These are phyloP conservation scores for Plasmodium cynomolgi DNA, from an alignment of 169 alveolate genomes.

Conservation along the genomic window DNA sequence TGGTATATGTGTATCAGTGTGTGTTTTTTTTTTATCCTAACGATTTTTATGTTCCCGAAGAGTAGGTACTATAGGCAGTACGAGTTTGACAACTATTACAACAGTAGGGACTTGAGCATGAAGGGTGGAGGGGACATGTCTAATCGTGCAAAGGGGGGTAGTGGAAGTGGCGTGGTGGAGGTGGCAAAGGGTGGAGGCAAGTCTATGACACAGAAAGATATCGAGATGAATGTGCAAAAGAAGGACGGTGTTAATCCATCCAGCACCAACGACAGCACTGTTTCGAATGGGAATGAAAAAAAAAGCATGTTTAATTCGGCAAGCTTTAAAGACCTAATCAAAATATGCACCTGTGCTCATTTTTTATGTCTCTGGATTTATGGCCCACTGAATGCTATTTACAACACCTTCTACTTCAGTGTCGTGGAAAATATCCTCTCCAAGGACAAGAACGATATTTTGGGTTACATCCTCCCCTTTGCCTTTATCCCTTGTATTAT, in stretches of 20 bases:
- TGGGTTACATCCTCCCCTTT: slow-evolving; percentile 74
- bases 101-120: background rate
- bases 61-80: slow-evolving; percentile 76
- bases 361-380: slow-evolving; percentile 73
- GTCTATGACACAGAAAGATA: background rate
- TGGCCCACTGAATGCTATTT: slow-evolving; percentile 72
- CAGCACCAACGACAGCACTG: slow-evolving; percentile 15
- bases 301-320: background rate
- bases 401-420: slow-evolving; percentile 57
- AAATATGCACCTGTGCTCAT: slow-evolving; percentile 49
- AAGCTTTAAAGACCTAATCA: slow-evolving; percentile 21
- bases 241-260: background rate
- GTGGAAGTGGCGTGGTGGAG: background rate
- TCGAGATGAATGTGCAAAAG: background rate
- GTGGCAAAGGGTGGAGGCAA: background rate
- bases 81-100: slow-evolving; percentile 76
- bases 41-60: slow-evolving; percentile 59
- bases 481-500: slow-evolving; percentile 75
- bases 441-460: slow-evolving; percentile 40
- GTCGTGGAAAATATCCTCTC: slow-evolving; percentile 68
- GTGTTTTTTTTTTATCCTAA: slow-evolving; percentile 26
- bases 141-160: background rate
- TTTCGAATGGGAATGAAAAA: background rate
- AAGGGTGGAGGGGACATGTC: background rate
- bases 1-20: slow-evolving; percentile 65